Evolutionary conservation across 768 basidiomycete species (phyloP).

Genomic region (Suillus tomentosus): DNA sequence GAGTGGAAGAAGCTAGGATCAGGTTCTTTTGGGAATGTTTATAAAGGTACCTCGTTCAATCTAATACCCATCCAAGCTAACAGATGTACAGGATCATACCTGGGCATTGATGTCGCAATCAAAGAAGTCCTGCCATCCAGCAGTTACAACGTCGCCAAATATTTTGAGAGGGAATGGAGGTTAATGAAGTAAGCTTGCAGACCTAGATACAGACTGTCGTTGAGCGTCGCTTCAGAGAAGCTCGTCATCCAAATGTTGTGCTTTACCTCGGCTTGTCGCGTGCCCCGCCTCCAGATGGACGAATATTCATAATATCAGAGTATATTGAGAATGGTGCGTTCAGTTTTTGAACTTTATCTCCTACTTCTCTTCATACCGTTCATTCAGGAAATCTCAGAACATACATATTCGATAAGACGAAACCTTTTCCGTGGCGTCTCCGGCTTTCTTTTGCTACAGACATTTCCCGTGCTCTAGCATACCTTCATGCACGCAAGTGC

Average conservation of each 20-base stretch:
- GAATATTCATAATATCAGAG: slow-evolving; percentile 95
- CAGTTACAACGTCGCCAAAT: slow-evolving; percentile 94
- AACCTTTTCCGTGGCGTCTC: slow-evolving; percentile 90
- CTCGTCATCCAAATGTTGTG: slow-evolving; percentile 90
- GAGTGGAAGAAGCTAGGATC: slow-evolving; percentile 88
- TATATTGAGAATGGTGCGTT: slow-evolving; percentile 80
- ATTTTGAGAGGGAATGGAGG: slow-evolving; percentile 98
- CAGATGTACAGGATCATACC: slow-evolving; percentile 67
- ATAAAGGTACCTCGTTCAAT: slow-evolving; percentile 58
- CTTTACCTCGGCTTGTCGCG: slow-evolving; percentile 89
- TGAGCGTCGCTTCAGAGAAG: slow-evolving; percentile 50
- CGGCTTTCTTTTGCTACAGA: slow-evolving; percentile 95
- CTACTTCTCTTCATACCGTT: not conserved
- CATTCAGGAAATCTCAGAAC: slow-evolving; percentile 70
- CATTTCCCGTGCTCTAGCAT: slow-evolving; percentile 92
- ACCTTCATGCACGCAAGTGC: slow-evolving; percentile 91
- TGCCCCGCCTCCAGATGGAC: slow-evolving; percentile 73
- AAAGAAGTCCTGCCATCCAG: slow-evolving; percentile 93
- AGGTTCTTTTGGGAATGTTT: slow-evolving; percentile 93
- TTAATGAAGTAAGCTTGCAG: slow-evolving; percentile 72
- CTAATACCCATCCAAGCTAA: slow-evolving; percentile 18
- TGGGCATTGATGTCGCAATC: slow-evolving; percentile 95
- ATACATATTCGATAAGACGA: slow-evolving; percentile 85
- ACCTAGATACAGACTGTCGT: slow-evolving; percentile 10
- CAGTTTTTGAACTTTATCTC: not conserved